phyloP scores from a whole-genome alignment of 352 stramenopile genomes.

The Globisporangium megalacanthum region DNA sequence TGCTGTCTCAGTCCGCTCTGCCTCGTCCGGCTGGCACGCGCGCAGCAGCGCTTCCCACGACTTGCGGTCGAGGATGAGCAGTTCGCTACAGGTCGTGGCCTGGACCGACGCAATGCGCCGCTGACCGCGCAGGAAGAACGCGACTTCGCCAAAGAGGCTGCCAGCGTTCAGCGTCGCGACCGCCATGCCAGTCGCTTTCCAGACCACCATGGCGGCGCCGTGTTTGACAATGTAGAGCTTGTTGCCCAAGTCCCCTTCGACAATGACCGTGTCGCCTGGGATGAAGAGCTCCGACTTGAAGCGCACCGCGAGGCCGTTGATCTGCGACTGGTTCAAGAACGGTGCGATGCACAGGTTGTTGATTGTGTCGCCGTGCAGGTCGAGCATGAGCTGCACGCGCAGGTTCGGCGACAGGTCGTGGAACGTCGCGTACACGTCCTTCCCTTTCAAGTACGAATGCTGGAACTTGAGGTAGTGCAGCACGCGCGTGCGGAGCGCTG shows the following conservation, averaged over 20 bases:
- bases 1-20: slow-evolving; percentile 26
- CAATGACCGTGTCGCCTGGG: slow-evolving; percentile 59
- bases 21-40: slow-evolving; percentile 36
- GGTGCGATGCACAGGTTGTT: slow-evolving; percentile 47
- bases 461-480: slow-evolving; percentile 70
- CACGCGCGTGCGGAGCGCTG: slow-evolving; percentile 49
- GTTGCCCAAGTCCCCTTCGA: slow-evolving; percentile 57
- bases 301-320: slow-evolving; percentile 50
- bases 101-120: slow-evolving; percentile 63
- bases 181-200: slow-evolving; percentile 56
- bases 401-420: slow-evolving; percentile 69
- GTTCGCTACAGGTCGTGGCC: slow-evolving; percentile 51
- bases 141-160: slow-evolving; percentile 68
- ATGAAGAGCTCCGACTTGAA: slow-evolving; percentile 73
- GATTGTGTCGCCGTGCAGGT: slow-evolving; percentile 55
- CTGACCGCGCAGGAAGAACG: slow-evolving; percentile 61
- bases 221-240: slow-evolving; percentile 74
- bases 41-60: slow-evolving; percentile 46
- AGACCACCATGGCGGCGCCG: slow-evolving; percentile 56
- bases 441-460: slow-evolving; percentile 57
- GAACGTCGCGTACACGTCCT: slow-evolving; percentile 68
- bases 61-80: slow-evolving; percentile 46
- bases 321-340: slow-evolving; percentile 44
- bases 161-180: slow-evolving; percentile 51
- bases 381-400: slow-evolving; percentile 62